Conservation (phyloP, 352 stramenopile species). For the Globisporangium ultimum region DNA sequence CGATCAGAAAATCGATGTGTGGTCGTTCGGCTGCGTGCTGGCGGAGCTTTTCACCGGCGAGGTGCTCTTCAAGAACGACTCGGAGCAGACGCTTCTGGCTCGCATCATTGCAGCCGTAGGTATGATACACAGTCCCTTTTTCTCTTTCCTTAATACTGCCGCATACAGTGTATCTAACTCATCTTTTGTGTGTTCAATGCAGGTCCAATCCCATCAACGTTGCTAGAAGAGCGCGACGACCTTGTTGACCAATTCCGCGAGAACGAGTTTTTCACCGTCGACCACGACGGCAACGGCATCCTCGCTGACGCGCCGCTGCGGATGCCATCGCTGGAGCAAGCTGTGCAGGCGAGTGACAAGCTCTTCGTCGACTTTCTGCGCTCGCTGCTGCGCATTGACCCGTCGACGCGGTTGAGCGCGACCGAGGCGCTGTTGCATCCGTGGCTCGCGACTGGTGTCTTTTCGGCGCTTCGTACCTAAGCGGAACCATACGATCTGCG, state of each 20-base stretch:
- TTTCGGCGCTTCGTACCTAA: constrained; percentile 44
- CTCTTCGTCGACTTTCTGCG: constrained; percentile 71
- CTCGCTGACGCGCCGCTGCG: constrained; percentile 21
- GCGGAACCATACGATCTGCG: not conserved
- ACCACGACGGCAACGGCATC: constrained; percentile 46
- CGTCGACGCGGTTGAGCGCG: constrained; percentile 43
- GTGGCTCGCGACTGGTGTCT: constrained; percentile 64
- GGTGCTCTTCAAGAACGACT: constrained; percentile 86
- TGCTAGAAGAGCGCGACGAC: constrained; percentile 50
- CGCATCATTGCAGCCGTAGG: constrained; percentile 83
- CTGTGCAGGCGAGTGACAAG: constrained; percentile 48
- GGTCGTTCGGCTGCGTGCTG: constrained; percentile 87
- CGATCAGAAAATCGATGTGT: constrained; percentile 86
- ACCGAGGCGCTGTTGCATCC: constrained; percentile 52
- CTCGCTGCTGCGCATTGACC: constrained; percentile 67
- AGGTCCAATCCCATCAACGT: constrained; percentile 63
- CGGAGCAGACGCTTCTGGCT: constrained; percentile 91
- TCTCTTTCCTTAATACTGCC: no score
- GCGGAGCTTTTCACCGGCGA: constrained; percentile 87
- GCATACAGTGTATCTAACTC: not conserved
- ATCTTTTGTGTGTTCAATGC: not conserved
- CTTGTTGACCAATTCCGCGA: constrained; percentile 53
- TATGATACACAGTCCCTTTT: constrained; percentile 13
- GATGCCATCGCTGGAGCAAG: constrained; percentile 49
- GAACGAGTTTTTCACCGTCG: constrained; percentile 52